Evolutionary conservation across 1,284 basidiomycete species (phyloP).

Genomic region (Cerioporus squamosus): DNA sequence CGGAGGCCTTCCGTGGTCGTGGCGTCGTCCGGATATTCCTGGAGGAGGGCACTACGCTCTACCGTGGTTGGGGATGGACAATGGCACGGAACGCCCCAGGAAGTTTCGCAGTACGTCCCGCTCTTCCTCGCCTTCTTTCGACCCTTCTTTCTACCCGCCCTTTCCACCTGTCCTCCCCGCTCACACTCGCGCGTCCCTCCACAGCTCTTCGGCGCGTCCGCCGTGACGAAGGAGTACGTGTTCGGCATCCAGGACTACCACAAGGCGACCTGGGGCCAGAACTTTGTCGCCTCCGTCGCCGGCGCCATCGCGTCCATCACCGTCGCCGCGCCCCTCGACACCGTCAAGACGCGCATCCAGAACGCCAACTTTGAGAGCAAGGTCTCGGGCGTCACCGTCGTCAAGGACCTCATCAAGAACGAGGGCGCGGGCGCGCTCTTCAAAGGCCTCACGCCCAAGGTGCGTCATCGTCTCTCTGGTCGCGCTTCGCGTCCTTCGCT

Average conservation of each 20-base stretch:
- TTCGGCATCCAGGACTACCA: slow-evolving; percentile 91
- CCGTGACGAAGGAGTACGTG: slow-evolving; percentile 92
- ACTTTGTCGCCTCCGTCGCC: slow-evolving; percentile 92
- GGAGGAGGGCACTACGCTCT: slow-evolving; percentile 92
- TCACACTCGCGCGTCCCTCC: not conserved
- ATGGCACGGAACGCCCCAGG: slow-evolving; percentile 98
- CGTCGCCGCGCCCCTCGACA: slow-evolving; percentile 94
- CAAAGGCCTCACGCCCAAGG: slow-evolving; percentile 87
- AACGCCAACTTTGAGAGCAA: slow-evolving; percentile 97
- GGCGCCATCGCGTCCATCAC: slow-evolving; percentile 97
- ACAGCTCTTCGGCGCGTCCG: slow-evolving; percentile 95
- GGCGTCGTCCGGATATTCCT: slow-evolving; percentile 89
- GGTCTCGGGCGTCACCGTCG: slow-evolving; percentile 85
- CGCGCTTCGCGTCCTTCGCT: too few species aligned
- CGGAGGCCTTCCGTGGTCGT: slow-evolving; percentile 92
- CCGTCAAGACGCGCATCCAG: slow-evolving; percentile 97
- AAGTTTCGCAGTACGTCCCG: slow-evolving; percentile 81
- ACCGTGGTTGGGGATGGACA: slow-evolving; percentile 99
- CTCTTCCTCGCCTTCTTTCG: not conserved
- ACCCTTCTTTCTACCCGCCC: not conserved
- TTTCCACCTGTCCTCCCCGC: not conserved
- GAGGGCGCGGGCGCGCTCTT: slow-evolving; percentile 92
- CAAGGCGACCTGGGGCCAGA: slow-evolving; percentile 94
- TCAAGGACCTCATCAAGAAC: slow-evolving; percentile 87
- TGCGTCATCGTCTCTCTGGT: not conserved